Evolutionary conservation across 768 basidiomycete species (phyloP), one percentile per base, ranked within the genome.

Genomic region (Xerocomus brunneocitrinus): DNA sequence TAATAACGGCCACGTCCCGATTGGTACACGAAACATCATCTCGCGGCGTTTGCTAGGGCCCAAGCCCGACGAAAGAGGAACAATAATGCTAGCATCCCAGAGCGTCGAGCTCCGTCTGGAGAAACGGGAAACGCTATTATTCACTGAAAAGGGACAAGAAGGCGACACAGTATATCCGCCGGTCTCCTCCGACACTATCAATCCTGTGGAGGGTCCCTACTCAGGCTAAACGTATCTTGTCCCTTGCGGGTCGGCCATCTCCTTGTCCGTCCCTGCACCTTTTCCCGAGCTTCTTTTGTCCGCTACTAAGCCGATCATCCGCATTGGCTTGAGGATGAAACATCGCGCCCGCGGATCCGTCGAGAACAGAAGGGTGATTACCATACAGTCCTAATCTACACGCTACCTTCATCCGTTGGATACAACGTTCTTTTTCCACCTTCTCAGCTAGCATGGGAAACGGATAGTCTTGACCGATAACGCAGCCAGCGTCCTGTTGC

Each of bases 271-370:
- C 27, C 56, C 48, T 56, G 50, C 57, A 53, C 57, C 41, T 46
- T 55, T 56, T 60, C 35, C 65, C 58, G 58, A 40, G 30, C 47
- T 56, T 56, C 59, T 55, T 59, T 58, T 46, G 10, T 54, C 61
- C 63, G 61, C 65, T 49, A 55, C 42, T 51, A 36, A 61, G 55
- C 66, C 63, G 66, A 63, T 62, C 56, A 49, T 57, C 36, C 45
- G 30, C 55, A 43, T 38, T 35, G 30, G 19, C 43, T 48, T 44
- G 31, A 55, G 28, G 53, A 28, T 57, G 58, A 66, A 62, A 57
- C 58, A 52, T 51, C 50, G 63, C 59, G 47, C 50, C 56, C 62
- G 67, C 58, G 65, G 68, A 59, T 61, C 69, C 62, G 51, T 43
- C 45, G 13, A 50, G 53, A 47, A 48, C 48, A 50, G 50, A 54